A percentile compares a stretch with the other conserved stretches of the same genome.
Conservation (phyloP, 257 asterid species). For the Lavandula angustifolia region DNA sequence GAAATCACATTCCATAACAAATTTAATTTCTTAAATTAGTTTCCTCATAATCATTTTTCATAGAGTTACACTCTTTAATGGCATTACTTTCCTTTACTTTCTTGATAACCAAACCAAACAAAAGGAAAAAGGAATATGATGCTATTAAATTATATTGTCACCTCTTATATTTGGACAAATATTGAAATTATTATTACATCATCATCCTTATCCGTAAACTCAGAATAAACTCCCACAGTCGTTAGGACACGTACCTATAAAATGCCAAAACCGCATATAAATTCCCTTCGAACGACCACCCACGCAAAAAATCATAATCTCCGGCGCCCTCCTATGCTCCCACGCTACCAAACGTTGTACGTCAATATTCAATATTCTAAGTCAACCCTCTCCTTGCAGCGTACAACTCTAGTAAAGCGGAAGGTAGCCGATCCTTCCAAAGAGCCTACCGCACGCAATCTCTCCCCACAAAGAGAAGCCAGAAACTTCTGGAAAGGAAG, state of each 20-base stretch:
- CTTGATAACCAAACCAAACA: too few relatives aligned
- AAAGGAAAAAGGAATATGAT: too few relatives aligned
- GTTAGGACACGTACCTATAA: conserved; percentile 26
- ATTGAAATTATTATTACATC: background rate
- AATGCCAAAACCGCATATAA: background rate
- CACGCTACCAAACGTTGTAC: conserved; percentile 13
- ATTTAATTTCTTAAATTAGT: too few relatives aligned
- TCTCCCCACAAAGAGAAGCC: background rate
- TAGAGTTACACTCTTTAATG: too few relatives aligned
- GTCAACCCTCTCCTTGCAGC: background rate
- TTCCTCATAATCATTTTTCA: too few relatives aligned
- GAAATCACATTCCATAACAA: too few relatives aligned
- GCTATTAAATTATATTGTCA: too few relatives aligned
- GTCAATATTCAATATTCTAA: background rate
- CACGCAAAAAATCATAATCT: conserved; percentile 2
- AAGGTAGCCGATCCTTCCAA: background rate
- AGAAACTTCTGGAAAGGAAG: conserved; percentile 33
- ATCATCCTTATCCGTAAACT: conserved; percentile 24
- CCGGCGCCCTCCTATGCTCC: background rate
- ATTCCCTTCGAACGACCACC: background rate
- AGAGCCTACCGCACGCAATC: conserved; percentile 9
- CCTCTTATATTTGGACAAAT: too few relatives aligned
- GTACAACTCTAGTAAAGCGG: background rate
- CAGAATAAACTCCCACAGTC: conserved; percentile 22
- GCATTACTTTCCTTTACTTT: too few relatives aligned